Base-by-base conservation (phyloP, 495 filamentous ascomycete genomes). In the Staphylotrichum longicolle region DNA sequence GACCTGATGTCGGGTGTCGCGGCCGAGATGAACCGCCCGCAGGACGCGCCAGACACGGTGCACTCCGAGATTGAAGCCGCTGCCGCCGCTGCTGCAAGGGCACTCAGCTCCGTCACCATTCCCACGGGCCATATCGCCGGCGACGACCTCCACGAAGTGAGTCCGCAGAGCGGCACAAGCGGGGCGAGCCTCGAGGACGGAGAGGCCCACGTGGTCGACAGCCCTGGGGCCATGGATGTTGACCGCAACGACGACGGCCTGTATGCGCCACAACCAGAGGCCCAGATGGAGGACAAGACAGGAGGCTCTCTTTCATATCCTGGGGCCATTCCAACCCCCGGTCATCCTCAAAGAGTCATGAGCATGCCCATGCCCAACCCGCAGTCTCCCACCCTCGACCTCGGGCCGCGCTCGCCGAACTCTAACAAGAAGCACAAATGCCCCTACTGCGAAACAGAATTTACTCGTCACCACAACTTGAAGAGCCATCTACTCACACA, bases 401-500 rank as follows among this genome's bases (percentile, higher is more conserved):
- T 66, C 32, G 48, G 51, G 4, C 65, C 66, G 11, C 61, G 65
- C 27, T 74, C 75, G 33, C 77, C 92, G n/a, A 84, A 87, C 6
- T 88, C 88, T 4, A 71, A 84, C 30, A 96, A 95, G 74, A 94
- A 94, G 66, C 93, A 99, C 75, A 95, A 93, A 62, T 99, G 94
- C 68, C 91, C 89, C 3, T 96, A 96, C 73, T 99, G 94, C 78
- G 81, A 90, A 4, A 96, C 95, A 7, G 93, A 95, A 67, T 99
- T 99, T 67, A 99, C 94, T 9, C 84, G 94, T 9, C 95, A 98
- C 70, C 94, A 99, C 70, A 99, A 99, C 65, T 84, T 99, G n/a
- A 99, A 99, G 74, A 96, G 91, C 63, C 94, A 99, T 77, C 83
- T 99, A 40, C 84, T 99, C 60, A 99, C 94, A 0, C 94, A 99